Evolutionary conservation across 495 filamentous ascomycete genomes (phyloP).

Genomic region (Chaetomium cochliodes): DNA sequence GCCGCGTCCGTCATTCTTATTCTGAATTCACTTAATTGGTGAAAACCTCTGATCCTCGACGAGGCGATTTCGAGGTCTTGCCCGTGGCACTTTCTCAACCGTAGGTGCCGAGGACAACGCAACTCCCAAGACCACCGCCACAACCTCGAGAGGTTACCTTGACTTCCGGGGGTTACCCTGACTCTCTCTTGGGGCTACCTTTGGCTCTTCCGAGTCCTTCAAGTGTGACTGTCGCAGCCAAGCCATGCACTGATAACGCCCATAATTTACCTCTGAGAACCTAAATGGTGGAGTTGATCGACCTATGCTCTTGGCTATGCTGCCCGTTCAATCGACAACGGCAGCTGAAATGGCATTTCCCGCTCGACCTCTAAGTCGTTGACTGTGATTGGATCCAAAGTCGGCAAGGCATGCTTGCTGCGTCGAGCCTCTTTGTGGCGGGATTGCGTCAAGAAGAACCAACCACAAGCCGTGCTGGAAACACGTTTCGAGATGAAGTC

Average conservation of each 20-base stretch:
- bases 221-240: background rate
- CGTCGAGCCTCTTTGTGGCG: background rate
- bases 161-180: too few relatives aligned
- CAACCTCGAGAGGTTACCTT: too few relatives aligned
- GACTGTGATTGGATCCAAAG: background rate
- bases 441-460: conserved; percentile 10
- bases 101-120: background rate
- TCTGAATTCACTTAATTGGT: background rate
- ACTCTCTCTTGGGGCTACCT: too few relatives aligned
- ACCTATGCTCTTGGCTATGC: background rate
- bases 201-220: background rate
- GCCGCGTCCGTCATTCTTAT: too few relatives aligned
- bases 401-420: too few relatives aligned
- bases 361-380: background rate
- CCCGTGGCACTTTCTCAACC: background rate
- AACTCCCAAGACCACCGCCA: background rate
- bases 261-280: background rate
- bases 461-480: conserved; percentile 1
- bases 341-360: background rate
- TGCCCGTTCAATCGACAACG: background rate
- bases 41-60: background rate
- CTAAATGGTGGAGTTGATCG: background rate
- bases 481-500: conserved; percentile 4
- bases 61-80: too few relatives aligned
- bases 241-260: background rate